Evolutionary conservation across 192 early-diverging fungal species (phyloP).

Genomic region (Rhizophagus clarus): DNA sequence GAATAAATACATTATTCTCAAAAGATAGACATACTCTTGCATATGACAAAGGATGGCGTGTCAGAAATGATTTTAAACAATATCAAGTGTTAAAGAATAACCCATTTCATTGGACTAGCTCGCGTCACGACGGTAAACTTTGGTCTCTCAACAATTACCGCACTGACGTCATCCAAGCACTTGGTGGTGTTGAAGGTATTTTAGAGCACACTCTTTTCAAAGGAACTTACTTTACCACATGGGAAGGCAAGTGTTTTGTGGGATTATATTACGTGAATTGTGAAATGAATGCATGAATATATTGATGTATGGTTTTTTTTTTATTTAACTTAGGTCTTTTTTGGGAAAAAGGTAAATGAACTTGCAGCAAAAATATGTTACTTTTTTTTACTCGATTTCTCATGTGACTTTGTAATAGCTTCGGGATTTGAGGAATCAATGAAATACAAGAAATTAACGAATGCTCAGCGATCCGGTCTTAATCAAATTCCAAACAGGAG

Average conservation of each 20-base stretch:
- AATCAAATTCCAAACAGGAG: slow-evolving; percentile 99
- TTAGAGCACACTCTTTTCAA: slow-evolving; percentile 98
- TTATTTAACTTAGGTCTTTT: neutral
- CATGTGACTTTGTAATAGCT: slow-evolving; percentile 44
- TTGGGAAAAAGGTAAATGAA: slow-evolving; percentile 8
- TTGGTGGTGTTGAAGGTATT: slow-evolving; percentile 98
- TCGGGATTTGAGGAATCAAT: slow-evolving; percentile 80
- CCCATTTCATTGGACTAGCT: slow-evolving; percentile 94
- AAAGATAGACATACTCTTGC: slow-evolving; percentile 99
- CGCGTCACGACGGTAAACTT: slow-evolving; percentile 83
- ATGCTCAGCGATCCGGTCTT: slow-evolving; percentile 95
- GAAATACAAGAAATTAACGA: slow-evolving; percentile 98
- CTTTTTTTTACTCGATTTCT: slow-evolving; percentile 26
- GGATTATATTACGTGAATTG: slow-evolving; percentile 37
- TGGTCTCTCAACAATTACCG: slow-evolving; percentile 98
- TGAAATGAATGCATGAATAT: neutral
- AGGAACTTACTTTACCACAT: slow-evolving; percentile 96
- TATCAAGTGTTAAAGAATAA: slow-evolving; percentile 95
- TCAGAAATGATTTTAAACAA: slow-evolving; percentile 96
- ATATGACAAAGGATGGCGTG: slow-evolving; percentile 99
- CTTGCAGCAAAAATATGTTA: neutral
- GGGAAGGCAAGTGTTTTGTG: slow-evolving; percentile 99
- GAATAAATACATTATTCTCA: slow-evolving; percentile 98
- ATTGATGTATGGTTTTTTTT: neutral
- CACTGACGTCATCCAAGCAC: slow-evolving; percentile 98